phyloP scores from a whole-genome alignment of 139 green algal species.

The Chlamydomonas sp. region DNA sequence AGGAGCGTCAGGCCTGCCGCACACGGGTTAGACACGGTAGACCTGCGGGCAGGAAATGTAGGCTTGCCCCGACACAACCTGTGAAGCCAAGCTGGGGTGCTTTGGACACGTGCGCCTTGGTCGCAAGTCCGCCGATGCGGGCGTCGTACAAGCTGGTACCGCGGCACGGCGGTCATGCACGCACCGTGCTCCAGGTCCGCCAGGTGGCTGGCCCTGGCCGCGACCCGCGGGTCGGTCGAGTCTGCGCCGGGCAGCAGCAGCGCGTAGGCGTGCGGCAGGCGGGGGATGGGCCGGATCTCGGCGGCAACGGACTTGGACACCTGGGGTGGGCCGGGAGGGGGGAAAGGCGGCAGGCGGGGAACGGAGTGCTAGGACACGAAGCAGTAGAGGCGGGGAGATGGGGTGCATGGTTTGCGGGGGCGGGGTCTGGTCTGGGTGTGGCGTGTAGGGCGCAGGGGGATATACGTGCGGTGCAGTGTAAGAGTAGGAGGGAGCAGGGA shows the following conservation, averaged over 20 bases:
- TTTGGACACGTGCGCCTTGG: neutral
- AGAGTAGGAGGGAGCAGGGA: too few species aligned
- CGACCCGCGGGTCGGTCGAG: slow-evolving; percentile 10
- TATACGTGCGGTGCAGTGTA: neutral
- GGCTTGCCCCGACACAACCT: neutral
- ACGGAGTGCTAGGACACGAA: too few species aligned
- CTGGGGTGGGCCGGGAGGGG: neutral
- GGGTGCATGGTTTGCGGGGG: neutral
- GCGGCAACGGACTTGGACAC: slow-evolving; percentile 7
- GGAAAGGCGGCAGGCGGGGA: neutral
- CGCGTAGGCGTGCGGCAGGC: slow-evolving; percentile 7
- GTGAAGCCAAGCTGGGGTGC: neutral
- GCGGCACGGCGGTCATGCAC: neutral
- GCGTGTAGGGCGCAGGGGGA: neutral
- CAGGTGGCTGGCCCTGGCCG: neutral
- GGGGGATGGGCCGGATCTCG: slow-evolving; percentile 29
- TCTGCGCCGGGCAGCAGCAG: slow-evolving; percentile 1
- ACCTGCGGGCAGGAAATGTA: neutral
- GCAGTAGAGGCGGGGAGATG: neutral
- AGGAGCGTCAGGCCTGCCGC: neutral
- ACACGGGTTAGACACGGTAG: neutral
- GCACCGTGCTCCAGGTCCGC: slow-evolving; percentile 34
- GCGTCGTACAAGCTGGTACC: neutral
- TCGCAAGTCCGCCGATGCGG: neutral
- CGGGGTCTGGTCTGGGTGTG: neutral